Evolutionary conservation across 2,329 filamentous ascomycete genomes (phyloP), one percentile per base, ranked within the genome.

Genomic region (Nemania diffusa): DNA sequence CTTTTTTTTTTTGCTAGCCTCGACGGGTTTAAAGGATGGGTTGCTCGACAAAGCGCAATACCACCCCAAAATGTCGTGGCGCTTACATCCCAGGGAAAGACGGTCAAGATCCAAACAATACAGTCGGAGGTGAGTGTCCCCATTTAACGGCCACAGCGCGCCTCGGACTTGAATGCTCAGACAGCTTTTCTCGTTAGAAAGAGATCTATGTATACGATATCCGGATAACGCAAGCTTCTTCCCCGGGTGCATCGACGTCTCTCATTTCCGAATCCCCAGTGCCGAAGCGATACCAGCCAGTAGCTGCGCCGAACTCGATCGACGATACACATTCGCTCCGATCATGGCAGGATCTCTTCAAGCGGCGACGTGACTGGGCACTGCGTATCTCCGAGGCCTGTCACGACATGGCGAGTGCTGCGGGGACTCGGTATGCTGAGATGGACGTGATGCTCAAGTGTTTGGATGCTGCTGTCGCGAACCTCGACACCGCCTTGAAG

Each of bases 141-240:
- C 53, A 53, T 51, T 44, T 55, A 44, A 22, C 34, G 34, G 42
- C 24, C 5, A 5, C 15, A 17, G 17, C 44, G 42, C 24, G 63
- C 17, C 20, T 34, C 13, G 22, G 34, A 26, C 46, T 34, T 8
- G 13, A 46, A 29, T 52, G 48, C 69, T 75, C 52, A 72, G 32
- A 26, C 27, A 5, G 26, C 34, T 50, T 32, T 62, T 34, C 58
- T 27, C 17, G 48, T 29, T 73, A 97, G 91, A 92, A 89, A 72
- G 94, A 98, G 78, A 90, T 99, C 64, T 98, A 92, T 78, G 88
- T 98, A 59, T 99, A 97, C 80, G 94, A 97, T 79, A 91, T 94
- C 69, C 89, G 90, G 72, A 88, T 91, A 74, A 89, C 91, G 71
- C 85, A 90, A 71, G 79, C 88, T 57, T 81, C 85, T 56, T 83